phyloP scores from a whole-genome alignment of 2,329 filamentous ascomycete species.

The Fusarium sublunatum region DNA sequence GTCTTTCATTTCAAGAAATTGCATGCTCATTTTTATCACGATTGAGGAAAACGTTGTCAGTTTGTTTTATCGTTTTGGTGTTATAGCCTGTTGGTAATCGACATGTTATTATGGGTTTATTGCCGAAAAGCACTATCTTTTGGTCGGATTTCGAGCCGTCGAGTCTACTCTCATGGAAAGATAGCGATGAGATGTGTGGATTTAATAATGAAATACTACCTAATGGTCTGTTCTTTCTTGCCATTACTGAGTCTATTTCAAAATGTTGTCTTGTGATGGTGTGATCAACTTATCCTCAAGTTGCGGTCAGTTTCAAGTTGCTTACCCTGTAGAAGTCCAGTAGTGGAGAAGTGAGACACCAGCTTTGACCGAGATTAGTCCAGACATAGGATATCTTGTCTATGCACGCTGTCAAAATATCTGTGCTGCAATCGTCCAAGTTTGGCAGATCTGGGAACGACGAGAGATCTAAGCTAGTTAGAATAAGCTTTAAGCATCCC shows the following conservation, averaged over 20 bases:
- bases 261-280: too few relatives aligned
- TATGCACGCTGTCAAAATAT: background rate
- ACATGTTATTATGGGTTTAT: background rate
- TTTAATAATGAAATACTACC: slow-evolving; percentile 13
- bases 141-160: slow-evolving; percentile 1
- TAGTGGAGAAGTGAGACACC: background rate
- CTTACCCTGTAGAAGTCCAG: background rate
- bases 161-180: slow-evolving; percentile 8
- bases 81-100: slow-evolving; percentile 3
- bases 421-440: background rate
- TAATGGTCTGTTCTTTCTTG: slow-evolving; percentile 2
- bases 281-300: too few relatives aligned
- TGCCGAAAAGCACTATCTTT: slow-evolving; percentile 22
- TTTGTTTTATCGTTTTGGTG: background rate
- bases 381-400: background rate
- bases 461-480: background rate
- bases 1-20: slow-evolving; percentile 30
- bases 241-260: background rate
- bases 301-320: too few relatives aligned
- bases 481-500: slow-evolving; percentile 16
- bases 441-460: background rate
- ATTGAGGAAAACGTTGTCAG: slow-evolving; percentile 16
- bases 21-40: slow-evolving; percentile 18
- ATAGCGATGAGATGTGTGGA: background rate
- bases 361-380: background rate